Evolutionary conservation across 106 monocot species (phyloP).

Genomic region (Gastrodia elata): DNA sequence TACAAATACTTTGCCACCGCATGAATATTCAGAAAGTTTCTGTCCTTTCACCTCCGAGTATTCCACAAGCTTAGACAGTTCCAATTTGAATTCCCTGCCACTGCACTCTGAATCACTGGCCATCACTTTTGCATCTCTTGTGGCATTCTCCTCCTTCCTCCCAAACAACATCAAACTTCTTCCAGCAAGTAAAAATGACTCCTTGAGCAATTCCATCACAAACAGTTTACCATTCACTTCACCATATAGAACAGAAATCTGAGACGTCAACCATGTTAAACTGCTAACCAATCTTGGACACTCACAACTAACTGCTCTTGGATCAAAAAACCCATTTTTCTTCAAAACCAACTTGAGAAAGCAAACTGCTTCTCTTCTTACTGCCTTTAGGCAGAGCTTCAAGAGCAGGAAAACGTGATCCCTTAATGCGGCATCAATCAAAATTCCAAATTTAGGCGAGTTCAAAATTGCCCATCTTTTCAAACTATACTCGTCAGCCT

Average conservation of each 20-base stretch:
- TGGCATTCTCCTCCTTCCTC: background rate
- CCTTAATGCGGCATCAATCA: constrained; percentile 54
- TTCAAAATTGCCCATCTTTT: constrained; percentile 59
- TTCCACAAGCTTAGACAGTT: constrained; percentile 7
- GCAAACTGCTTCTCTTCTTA: constrained; percentile 38
- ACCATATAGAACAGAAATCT: constrained; percentile 74
- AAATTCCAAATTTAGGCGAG: constrained; percentile 51
- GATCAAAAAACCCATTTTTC: constrained; percentile 23
- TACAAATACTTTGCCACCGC: constrained; percentile 32
- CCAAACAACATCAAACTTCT: constrained; percentile 30
- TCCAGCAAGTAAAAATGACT: constrained; percentile 42
- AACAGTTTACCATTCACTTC: constrained; percentile 45
- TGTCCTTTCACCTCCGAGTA: background rate
- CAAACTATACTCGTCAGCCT: constrained; percentile 16
- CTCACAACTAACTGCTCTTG: constrained; percentile 22
- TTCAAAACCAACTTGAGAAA: constrained; percentile 17
- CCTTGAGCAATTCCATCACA: constrained; percentile 51
- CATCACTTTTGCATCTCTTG: background rate
- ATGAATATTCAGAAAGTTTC: constrained; percentile 6
- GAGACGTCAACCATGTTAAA: constrained; percentile 55
- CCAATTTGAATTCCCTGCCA: constrained; percentile 1
- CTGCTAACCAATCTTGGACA: constrained; percentile 50
- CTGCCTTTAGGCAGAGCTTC: constrained; percentile 64
- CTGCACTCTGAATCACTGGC: background rate
- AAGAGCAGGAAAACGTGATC: constrained; percentile 68